Evolutionary conservation across 2,329 filamentous ascomycete genomes (phyloP), one percentile per base, ranked within the genome.

Genomic region (Penicillium psychrosexuale): DNA sequence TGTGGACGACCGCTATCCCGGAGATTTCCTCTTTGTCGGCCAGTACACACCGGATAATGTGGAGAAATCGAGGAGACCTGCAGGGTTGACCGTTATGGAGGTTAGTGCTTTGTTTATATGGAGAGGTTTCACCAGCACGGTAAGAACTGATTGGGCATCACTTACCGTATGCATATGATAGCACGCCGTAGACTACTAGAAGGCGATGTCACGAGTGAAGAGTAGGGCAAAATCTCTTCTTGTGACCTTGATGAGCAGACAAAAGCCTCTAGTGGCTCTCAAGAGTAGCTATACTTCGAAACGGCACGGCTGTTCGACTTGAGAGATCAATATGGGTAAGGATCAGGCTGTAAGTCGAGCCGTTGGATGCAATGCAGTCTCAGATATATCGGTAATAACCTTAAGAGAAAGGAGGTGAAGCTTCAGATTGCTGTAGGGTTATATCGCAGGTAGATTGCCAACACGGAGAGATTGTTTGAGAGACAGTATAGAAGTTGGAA

Each of bases 11-110:
- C 60, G 59, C 47, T 51, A 44, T 53, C 53, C 45, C 52, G 46
- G 36, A 43, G 47, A 12, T 33, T 27, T 43, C 36, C 48, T 56
- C 55, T 58, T 57, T 55, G 53, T 47, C 27, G 49, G 34, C 47
- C 58, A 61, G 57, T 61, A 43, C 46, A 48, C 47, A 60, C 54
- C 47, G 50, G 55, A 54, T 36, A 48, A 42, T 55, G 62, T 51
- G 52, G 57, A 44, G 59, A 56, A 58, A 52, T 45, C 28, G 52
- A 55, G 66, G 64, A 55, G 57, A 59, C 52, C 66, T 71, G 68
- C 68, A 71, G 60, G 51, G 24, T 46, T 63, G 47, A 56, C 34
- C 34, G 48, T 56, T 51, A 56, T 48, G 51, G 27, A 53, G 55
- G 58, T 62, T 54, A 65, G 56, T 50, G 54, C 54, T 56, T 53